Percentiles rank a stretch among this genome's conserved stretches.
These are phyloP conservation scores for Verticillium zaregamsianum DNA, from an alignment of 2,329 filamentous ascomycete species.

Conservation along the genomic window DNA sequence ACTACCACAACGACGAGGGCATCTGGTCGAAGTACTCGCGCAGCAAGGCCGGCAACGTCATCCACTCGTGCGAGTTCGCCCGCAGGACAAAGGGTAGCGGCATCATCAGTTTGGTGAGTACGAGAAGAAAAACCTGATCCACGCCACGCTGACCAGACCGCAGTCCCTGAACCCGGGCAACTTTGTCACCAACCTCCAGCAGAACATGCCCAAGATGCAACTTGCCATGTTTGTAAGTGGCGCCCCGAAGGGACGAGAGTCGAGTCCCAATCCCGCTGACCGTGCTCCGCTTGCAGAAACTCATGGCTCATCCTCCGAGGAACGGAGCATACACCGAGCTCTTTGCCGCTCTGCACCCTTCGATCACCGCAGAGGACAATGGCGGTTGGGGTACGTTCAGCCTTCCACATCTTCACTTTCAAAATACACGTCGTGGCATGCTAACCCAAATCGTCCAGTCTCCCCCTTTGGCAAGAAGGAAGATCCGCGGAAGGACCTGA, in stretches of 20 bases:
- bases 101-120: background rate
- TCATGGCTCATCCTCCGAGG: no score
- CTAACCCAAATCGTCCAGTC: background rate
- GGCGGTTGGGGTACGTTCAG: no score
- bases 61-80: conserved; percentile 23
- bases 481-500: conserved; percentile 1
- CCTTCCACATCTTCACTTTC: no score
- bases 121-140: background rate
- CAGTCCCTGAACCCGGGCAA: conserved; percentile 4
- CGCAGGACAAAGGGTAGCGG: conserved; percentile 5
- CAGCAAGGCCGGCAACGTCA: conserved; percentile 24
- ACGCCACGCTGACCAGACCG: no score
- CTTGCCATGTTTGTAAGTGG: background rate
- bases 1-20: conserved; percentile 18
- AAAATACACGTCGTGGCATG: no score
- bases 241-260: background rate
- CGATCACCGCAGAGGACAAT: no score
- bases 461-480: conserved; percentile 4
- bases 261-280: no score
- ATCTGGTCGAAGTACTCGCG: conserved; percentile 19
- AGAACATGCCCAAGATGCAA: conserved; percentile 2
- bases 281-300: no score
- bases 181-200: conserved; percentile 8
- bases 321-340: no score
- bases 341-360: no score